Conservation (phyloP, 768 basidiomycete species). For the Pleurotus salmoneostramineus region DNA sequence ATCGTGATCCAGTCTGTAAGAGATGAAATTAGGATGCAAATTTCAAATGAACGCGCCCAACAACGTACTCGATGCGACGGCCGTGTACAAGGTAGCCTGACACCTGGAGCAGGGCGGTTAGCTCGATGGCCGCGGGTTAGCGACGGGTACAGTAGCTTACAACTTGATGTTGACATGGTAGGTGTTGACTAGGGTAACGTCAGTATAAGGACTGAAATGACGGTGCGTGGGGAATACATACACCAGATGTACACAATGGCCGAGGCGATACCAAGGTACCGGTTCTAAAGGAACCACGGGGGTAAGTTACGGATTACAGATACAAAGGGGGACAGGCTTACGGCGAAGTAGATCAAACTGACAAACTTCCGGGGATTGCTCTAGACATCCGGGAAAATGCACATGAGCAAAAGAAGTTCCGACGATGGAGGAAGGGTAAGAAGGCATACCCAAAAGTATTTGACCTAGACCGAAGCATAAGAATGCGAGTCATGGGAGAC, state of each 20-base stretch:
- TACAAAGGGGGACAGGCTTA: neutral
- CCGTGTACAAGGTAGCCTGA: neutral
- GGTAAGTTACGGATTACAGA: neutral
- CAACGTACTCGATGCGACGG: slow-evolving; percentile 1
- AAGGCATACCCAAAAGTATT: slow-evolving; percentile 3
- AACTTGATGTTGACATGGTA: slow-evolving; percentile 1
- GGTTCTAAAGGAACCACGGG: neutral
- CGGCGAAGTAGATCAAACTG: slow-evolving; percentile 4
- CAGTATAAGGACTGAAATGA: neutral
- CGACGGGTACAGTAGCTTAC: neutral
- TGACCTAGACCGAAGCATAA: neutral
- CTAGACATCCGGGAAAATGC: neutral
- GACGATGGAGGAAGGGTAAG: neutral
- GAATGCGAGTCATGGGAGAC: neutral
- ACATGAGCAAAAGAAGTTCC: neutral
- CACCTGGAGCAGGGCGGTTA: neutral
- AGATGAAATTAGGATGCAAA: neutral
- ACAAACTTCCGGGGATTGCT: slow-evolving; percentile 1
- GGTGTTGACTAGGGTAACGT: neutral
- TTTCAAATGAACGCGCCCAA: neutral
- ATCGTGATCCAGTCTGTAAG: slow-evolving; percentile 4
- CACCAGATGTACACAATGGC: slow-evolving; percentile 5
- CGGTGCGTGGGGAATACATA: neutral
- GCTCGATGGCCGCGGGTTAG: neutral
- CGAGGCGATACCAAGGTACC: slow-evolving; percentile 4